Base-by-base conservation (phyloP, 1,139 yeast species). In the Suhomyces yuchorum region DNA sequence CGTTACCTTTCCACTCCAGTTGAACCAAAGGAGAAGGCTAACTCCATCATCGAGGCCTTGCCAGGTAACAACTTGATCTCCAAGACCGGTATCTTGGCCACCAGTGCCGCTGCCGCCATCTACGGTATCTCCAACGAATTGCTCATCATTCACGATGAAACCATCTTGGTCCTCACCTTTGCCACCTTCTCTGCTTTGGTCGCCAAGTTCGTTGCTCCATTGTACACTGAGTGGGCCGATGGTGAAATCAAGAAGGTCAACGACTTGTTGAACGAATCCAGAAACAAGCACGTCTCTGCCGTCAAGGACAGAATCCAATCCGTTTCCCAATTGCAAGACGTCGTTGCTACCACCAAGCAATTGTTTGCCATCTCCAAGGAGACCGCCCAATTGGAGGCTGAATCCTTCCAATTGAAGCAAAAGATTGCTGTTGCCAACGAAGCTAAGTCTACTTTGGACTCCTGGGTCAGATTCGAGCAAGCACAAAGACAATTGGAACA, bases 381-480 rank as follows among this genome's bases (percentile, higher is more conserved):
- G 77, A 93, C 99, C 55, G 97, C 93, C 59, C 82, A 88, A 76
- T 82, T 91, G 65, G 99, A 93, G 81, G 96, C 97, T 56, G 82
- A 90, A 74, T 84, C 93, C 46, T 93, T 92, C 65, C 96, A 87
- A 75, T 82, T 88, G 70, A 87, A 91, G 80, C 99, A 93, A 80
- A 75, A 85, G 69, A 90, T 89, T 59, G 93, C 86, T 56, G 82
- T 90, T 61, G 93, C 96, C 53, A 63, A 77, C 53, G 97, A 91
- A 79, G 98, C 98, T 66, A 91, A 87, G 80, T 76, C 96, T 51
- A 96, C 93, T 53, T 84, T 93, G 69, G 99, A 93, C 76, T 90
- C 98, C 33, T 93, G 99, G 99, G 98, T 91, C 62, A 90, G 98
- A 84, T 90, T 88, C 74, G 99, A 93, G 80, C 87, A 90, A 60